Conservation (phyloP, 495 filamentous ascomycete species). For the Aspergillus funiculosus region DNA sequence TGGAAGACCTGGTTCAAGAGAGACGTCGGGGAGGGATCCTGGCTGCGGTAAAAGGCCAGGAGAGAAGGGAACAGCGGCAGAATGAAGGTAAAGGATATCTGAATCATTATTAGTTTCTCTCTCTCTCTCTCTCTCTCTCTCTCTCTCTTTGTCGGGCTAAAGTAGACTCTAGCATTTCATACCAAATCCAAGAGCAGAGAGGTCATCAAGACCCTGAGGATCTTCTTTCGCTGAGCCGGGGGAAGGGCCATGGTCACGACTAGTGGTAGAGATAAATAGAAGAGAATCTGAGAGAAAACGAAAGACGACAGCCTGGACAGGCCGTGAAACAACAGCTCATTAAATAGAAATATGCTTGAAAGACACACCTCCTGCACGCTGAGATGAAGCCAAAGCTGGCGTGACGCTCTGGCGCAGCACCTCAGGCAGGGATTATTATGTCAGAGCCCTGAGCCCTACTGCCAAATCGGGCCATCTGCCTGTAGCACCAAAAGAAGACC, state of each 20-base stretch:
- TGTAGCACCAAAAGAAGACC: too few species aligned
- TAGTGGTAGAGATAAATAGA: slow-evolving; percentile 5
- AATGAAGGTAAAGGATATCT: slow-evolving; percentile 95
- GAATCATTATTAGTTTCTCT: slow-evolving; percentile 4
- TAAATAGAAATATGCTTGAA: too few species aligned
- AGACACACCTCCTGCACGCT: too few species aligned
- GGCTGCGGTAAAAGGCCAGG: slow-evolving; percentile 85
- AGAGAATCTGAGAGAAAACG: slow-evolving; percentile 8
- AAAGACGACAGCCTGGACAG: background rate
- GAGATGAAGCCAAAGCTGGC: too few species aligned
- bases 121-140: too few species aligned
- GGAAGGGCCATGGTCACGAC: slow-evolving; percentile 33
- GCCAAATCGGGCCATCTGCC: too few species aligned
- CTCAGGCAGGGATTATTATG: too few species aligned
- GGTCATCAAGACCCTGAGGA: slow-evolving; percentile 73
- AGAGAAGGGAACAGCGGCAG: slow-evolving; percentile 92
- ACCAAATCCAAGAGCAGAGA: slow-evolving; percentile 69
- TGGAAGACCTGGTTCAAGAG: slow-evolving; percentile 71
- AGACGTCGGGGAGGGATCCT: slow-evolving; percentile 50
- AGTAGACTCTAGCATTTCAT: too few species aligned
- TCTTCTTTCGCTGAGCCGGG: slow-evolving; percentile 60
- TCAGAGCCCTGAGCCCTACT: slow-evolving; percentile 15
- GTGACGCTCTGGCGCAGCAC: too few species aligned
- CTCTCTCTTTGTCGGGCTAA: too few species aligned
- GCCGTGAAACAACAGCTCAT: too few species aligned